A percentile compares a stretch with the other conserved stretches of the same genome.
phyloP scores from a whole-genome alignment of 1,284 basidiomycete species.

The Gomphus sp. region DNA sequence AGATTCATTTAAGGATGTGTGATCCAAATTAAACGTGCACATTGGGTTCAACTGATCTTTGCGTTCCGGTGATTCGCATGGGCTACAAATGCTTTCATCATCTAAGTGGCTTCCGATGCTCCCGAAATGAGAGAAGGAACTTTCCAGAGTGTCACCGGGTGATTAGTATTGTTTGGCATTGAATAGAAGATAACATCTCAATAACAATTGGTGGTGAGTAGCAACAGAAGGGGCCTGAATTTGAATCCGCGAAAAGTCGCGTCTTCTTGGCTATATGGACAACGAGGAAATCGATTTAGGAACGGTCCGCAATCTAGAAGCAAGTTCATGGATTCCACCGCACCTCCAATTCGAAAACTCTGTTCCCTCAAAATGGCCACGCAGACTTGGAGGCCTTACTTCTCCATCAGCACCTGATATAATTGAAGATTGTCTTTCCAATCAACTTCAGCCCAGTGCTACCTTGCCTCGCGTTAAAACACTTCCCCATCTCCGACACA shows the following conservation, averaged over 20 bases:
- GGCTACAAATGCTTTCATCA: not conserved
- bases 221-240: not conserved
- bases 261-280: not conserved
- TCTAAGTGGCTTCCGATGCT: not conserved
- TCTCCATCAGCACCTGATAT: constrained; percentile 2
- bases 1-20: not conserved
- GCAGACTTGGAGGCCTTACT: not conserved
- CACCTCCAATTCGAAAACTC: not conserved
- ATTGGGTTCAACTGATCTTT: not conserved
- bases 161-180: not conserved
- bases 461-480: not conserved
- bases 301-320: not conserved
- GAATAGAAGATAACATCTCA: too few species aligned
- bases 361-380: not conserved
- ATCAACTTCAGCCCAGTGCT: not conserved
- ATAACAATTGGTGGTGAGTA: too few species aligned
- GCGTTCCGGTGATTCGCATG: not conserved
- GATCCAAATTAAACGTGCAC: too few species aligned
- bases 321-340: not conserved
- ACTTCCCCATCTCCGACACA: not conserved
- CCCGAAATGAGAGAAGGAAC: not conserved
- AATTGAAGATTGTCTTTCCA: not conserved
- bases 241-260: not conserved
- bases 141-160: not conserved
- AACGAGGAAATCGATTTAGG: constrained; percentile 5